Base-by-base conservation (phyloP, 2,329 filamentous ascomycete genomes). In the Scolecobasidium constrictum region DNA sequence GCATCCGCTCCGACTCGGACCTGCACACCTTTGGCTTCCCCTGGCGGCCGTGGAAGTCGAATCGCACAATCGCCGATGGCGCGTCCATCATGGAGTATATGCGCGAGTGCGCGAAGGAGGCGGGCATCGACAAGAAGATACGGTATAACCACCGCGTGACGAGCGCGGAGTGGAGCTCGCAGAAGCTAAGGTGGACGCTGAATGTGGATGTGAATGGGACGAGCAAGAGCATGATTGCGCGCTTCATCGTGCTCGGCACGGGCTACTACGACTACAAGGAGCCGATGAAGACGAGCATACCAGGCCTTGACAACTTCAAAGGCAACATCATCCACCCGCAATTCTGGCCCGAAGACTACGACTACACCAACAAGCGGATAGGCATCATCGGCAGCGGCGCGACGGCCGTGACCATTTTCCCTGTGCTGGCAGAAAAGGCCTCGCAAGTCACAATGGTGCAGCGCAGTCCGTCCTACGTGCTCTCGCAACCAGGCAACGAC, bases 311-410 rank as follows among this genome's bases (percentile, higher is more conserved):
- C 1, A 66, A 67, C 15, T 88, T 87, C 63, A 57, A 70, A 43
- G 81, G 82, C 22, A 57, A 67, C 31, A 62, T 77, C 12, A 65
- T 83, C 2, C 81, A 86, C 48, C 81, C 83, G 1, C 82, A 86
- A 51, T 85, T 83, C 61, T 90, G 84, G 84, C 81, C 82, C 0
- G 65, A 80, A 44, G 69, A 78, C 38, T 63, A 83, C 31, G 73
- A 84, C 52, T 81, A 81, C 56, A 60, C 67, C 4, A 67, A 68
- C 56, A 86, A 87, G 60, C 74, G 75, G 35, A 67, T 90, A 17
- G 72, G 85, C 35, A 68, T 90, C 45, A 75, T 92, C 48, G 85
- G 85, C 13, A 81, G 75, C 13, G 86, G 86, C 5, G 86, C 86
- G 2, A 93, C 86, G 0, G 81, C 85, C 5, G 64, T 90, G 38